These are phyloP conservation scores for Diaporthe sp. DNA, from an alignment of 2,329 filamentous ascomycete species.

Conservation along the genomic window DNA sequence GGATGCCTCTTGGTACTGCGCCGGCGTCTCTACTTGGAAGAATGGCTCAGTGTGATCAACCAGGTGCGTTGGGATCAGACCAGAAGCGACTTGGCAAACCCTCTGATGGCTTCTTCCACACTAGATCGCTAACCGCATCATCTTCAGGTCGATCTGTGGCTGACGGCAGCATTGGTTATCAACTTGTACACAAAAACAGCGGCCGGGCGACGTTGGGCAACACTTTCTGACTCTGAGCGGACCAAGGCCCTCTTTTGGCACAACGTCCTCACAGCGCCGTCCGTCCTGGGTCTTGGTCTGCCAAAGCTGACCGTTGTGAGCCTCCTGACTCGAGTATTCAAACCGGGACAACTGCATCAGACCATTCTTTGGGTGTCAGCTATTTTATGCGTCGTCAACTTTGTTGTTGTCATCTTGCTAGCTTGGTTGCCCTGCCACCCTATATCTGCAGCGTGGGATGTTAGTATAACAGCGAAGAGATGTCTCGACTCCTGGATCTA, in stretches of 20 bases:
- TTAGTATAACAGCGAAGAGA: not conserved
- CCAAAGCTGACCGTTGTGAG: conserved; percentile 23
- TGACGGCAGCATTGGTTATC: conserved; percentile 13
- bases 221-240: not conserved
- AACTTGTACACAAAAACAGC: not conserved
- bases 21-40: conserved; percentile 1
- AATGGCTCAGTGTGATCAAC: conserved; percentile 25
- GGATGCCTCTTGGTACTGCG: not conserved
- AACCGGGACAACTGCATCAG: not conserved
- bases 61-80: not conserved
- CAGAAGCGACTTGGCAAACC: not conserved
- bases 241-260: conserved; percentile 3
- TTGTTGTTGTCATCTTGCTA: conserved; percentile 1
- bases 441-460: not conserved
- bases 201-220: conserved; percentile 4
- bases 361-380: not conserved
- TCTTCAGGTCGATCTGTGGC: conserved; percentile 13
- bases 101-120: not conserved
- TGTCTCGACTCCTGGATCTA: conserved; percentile 2
- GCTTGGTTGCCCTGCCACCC: not conserved
- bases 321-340: conserved; percentile 11
- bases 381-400: conserved; percentile 7
- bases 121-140: not conserved
- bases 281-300: not conserved
- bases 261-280: not conserved